These are phyloP conservation scores for sunflower (Helianthus annuus) DNA, from an alignment of 129 eudicot genomes.

Conservation along the genomic window HanXRQr2.0-SUNRISE NC_035437.2:43117066-43117565, in stretches of 20 bases:
- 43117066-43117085: constrained; percentile 47
- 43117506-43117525: constrained; percentile 40
- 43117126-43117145: constrained; percentile 60
- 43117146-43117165: constrained; percentile 40
- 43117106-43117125: constrained; percentile 17
- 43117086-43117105: constrained; percentile 42
- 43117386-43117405: constrained; percentile 24
- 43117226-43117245: constrained; percentile 45
- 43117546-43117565: constrained; percentile 36
- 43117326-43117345: constrained; percentile 2
- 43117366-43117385: not conserved
- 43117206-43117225: constrained; percentile 28
- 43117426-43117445: constrained; percentile 37
- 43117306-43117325: constrained; percentile 30
- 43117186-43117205: constrained; percentile 44
- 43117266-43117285: constrained; percentile 35
- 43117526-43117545: constrained; percentile 38
- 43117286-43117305: not conserved
- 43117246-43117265: constrained; percentile 17
- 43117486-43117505: constrained; percentile 44
- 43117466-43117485: constrained; percentile 36
- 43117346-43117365: constrained; percentile 39
- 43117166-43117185: constrained; percentile 50
- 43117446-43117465: constrained; percentile 19
- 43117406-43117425: constrained; percentile 18